A percentile compares a stretch with the other conserved stretches of the same genome.
Conservation (phyloP, 208 protist species). For the Balamuthia mandrillaris region DNA sequence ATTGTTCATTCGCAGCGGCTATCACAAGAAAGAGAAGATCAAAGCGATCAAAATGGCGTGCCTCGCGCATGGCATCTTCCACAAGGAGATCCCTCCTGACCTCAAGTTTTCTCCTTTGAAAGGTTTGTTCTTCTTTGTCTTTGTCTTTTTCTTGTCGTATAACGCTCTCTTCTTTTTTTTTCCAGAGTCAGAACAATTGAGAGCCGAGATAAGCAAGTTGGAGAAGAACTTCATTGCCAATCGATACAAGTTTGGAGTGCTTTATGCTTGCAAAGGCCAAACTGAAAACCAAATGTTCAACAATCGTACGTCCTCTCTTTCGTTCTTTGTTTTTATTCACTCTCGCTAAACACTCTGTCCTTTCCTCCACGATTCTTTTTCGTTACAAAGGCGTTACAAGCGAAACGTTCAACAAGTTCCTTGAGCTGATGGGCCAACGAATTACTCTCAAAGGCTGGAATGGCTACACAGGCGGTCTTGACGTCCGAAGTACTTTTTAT, state of each 20-base stretch:
- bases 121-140: too few relatives aligned
- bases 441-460: conserved; percentile 36
- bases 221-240: conserved; percentile 39
- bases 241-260: conserved; percentile 32
- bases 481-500: not conserved
- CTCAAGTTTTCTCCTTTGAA: too few relatives aligned
- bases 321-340: too few relatives aligned
- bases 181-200: too few relatives aligned
- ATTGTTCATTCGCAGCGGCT: conserved; percentile 13
- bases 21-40: conserved; percentile 26
- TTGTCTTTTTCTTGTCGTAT: too few relatives aligned
- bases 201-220: too few relatives aligned
- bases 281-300: conserved; percentile 40
- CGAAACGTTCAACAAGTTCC: not conserved
- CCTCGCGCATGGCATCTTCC: not conserved
- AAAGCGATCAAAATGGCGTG: conserved; percentile 17
- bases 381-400: too few relatives aligned
- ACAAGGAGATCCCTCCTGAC: too few relatives aligned
- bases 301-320: not conserved
- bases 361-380: too few relatives aligned
- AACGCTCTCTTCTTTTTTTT: too few relatives aligned
- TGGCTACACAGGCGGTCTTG: conserved; percentile 20
- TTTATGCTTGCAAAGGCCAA: conserved; percentile 2
- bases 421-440: conserved; percentile 1
- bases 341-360: too few relatives aligned